Evolutionary conservation across 148 eudicot species (phyloP), one percentile per base, ranked within the genome.

Genomic region (Rhododendron vialii): DNA sequence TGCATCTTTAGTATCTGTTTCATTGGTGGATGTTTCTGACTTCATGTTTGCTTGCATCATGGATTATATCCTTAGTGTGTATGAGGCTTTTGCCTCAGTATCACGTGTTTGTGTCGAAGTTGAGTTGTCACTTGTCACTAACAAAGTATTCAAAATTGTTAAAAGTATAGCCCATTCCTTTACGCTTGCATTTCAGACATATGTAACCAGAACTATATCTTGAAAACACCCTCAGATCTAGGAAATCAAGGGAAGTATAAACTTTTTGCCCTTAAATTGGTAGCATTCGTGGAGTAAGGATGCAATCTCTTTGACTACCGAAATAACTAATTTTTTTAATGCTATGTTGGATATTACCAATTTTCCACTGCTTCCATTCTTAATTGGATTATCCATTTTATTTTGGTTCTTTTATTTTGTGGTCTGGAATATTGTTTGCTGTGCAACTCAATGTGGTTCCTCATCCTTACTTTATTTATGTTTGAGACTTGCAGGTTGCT

Each of bases 401-500:
- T 38, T 77, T 59, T 80, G 83, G 51, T 76, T 79, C 43, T 51
- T 47, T 82, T 61, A 43, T 35, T 53, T 86, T 86, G 9, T 78
- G 76, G 47, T 85, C 7, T 36, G 26, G 15, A 30, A 30, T 50
- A 51, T 50, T 84, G n/a, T 5, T 47, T 75, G 36, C 81, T 74
- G 3, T 47, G 17, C 4, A 33, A 74, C 18, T 45, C 24, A 84
- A 74, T 24, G 48, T 35, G 71, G 73, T 73, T 80, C 73, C 84
- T 91, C 24, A 86, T 69, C 45, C 86, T 91, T 11, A 84, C 38
- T 26, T n/a, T 80, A 85, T 7, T 1, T 83, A 73, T 84, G 65
- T 61, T 84, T 63, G 57, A 86, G 65, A 69, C 78, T 36, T 85
- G 35, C 95, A 97, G 99, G 92, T 97, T 82, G 98, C 99, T 43